Percentiles rank a stretch among this genome's conserved stretches.
phyloP scores from a whole-genome alignment of 2,329 filamentous ascomycete genomes.

The Hortaea werneckii region DNA sequence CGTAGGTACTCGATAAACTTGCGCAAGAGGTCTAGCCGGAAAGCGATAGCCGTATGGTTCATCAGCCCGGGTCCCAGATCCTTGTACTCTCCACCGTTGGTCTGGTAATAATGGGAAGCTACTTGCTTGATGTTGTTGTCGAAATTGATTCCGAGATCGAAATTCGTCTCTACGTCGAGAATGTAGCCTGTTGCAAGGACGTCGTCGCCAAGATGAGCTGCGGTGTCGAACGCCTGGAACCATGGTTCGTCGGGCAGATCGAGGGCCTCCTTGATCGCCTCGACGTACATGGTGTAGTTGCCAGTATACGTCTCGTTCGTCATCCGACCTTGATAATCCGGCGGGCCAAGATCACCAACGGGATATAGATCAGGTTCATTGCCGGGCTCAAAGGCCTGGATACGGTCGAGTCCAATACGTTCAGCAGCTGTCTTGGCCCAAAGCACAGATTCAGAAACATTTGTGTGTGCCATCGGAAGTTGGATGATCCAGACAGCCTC shows the following conservation, averaged over 20 bases:
- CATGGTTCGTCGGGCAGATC: background rate
- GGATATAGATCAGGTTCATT: background rate
- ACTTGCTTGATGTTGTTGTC: conserved; percentile 1
- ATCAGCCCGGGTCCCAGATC: conserved; percentile 1
- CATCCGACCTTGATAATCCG: background rate
- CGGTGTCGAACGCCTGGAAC: background rate
- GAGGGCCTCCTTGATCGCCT: background rate
- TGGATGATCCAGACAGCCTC: background rate
- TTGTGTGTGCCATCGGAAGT: background rate
- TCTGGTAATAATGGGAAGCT: conserved; percentile 1
- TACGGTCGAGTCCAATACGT: background rate
- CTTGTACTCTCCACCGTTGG: background rate
- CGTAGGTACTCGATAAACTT: background rate
- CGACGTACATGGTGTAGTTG: conserved; percentile 1
- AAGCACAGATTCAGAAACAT: conserved; percentile 1
- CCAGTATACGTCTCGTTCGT: conserved; percentile 1
- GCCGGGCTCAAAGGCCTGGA: background rate
- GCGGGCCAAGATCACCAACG: background rate
- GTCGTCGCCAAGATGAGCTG: background rate
- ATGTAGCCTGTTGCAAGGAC: background rate
- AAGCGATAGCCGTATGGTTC: background rate
- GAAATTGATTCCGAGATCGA: background rate
- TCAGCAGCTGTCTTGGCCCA: background rate
- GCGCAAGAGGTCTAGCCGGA: background rate
- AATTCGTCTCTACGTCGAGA: background rate